These are phyloP conservation scores for Copromyces sp. DNA, from an alignment of 495 filamentous ascomycete genomes.

Conservation along the genomic window DNA sequence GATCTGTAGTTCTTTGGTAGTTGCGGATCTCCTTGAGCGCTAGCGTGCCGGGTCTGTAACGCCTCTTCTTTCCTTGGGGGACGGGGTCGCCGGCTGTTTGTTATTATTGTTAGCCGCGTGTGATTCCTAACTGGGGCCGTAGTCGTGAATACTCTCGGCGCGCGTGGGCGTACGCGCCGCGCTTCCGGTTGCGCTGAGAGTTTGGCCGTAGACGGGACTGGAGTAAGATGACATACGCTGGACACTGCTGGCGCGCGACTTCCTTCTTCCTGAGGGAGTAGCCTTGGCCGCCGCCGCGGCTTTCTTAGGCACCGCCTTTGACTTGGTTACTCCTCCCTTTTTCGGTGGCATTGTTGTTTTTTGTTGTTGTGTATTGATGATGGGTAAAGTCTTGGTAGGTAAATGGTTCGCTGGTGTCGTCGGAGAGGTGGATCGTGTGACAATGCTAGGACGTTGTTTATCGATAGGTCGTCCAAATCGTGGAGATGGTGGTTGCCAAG, in stretches of 20 bases:
- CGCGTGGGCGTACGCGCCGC: neutral
- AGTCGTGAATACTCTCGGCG: neutral
- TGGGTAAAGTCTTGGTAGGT: neutral
- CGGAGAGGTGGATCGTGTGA: neutral
- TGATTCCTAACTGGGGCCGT: neutral
- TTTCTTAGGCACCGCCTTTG: neutral
- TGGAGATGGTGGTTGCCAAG: neutral
- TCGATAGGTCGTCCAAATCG: neutral
- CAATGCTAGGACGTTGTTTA: neutral
- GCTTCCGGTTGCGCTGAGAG: neutral
- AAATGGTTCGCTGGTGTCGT: neutral
- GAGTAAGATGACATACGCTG: conserved; percentile 16
- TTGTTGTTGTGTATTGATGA: neutral
- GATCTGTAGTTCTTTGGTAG: conserved; percentile 71
- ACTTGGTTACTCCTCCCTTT: neutral
- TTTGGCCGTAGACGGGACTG: neutral
- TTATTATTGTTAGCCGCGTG: neutral
- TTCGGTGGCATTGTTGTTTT: neutral
- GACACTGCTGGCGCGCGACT: conserved; percentile 11
- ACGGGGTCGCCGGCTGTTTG: conserved; percentile 60
- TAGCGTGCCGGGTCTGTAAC: conserved; percentile 77
- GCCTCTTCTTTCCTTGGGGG: conserved; percentile 48
- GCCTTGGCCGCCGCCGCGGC: neutral
- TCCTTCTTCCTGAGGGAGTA: neutral
- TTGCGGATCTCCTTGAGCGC: conserved; percentile 79